Percentiles rank a stretch among this genome's conserved stretches.
These are phyloP conservation scores for Pneumocystis carinii DNA, from an alignment of 1,139 yeast species.

Conservation along the genomic window DNA sequence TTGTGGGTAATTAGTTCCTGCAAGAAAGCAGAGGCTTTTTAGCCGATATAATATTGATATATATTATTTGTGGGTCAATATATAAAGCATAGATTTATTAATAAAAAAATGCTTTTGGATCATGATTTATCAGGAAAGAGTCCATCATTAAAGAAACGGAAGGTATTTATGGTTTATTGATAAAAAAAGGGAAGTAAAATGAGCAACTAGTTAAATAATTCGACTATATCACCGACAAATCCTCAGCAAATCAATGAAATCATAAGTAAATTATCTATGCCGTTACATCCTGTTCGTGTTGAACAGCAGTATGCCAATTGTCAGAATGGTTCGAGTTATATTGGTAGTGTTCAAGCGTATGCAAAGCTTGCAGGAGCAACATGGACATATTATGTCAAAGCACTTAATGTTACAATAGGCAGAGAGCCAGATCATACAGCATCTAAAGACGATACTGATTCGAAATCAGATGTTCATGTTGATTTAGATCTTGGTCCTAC, in stretches of 20 bases:
- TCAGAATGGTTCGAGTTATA: slow-evolving; percentile 36
- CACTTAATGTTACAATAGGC: slow-evolving; percentile 66
- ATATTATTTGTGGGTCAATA: neutral
- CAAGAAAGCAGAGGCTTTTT: neutral
- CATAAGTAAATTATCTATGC: slow-evolving; percentile 16
- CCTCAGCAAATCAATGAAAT: slow-evolving; percentile 21
- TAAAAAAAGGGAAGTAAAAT: neutral
- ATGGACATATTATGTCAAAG: slow-evolving; percentile 89
- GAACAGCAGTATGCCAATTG: slow-evolving; percentile 47
- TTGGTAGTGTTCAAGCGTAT: slow-evolving; percentile 84
- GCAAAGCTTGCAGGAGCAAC: slow-evolving; percentile 38
- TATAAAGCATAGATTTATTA: neutral
- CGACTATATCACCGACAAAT: neutral
- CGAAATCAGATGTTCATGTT: slow-evolving; percentile 45
- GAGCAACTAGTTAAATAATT: neutral
- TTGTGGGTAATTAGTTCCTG: neutral
- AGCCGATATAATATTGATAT: neutral
- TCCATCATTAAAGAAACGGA: neutral
- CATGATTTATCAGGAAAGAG: neutral
- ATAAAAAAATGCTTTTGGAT: neutral
- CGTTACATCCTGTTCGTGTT: slow-evolving; percentile 25
- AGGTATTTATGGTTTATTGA: neutral
- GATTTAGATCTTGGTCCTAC: slow-evolving; percentile 74
- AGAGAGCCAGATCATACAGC: slow-evolving; percentile 34
- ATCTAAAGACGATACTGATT: slow-evolving; percentile 17